Base-by-base conservation (phyloP, 176 grass and related monocot species). In the Alopecurus myosuroides region DNA sequence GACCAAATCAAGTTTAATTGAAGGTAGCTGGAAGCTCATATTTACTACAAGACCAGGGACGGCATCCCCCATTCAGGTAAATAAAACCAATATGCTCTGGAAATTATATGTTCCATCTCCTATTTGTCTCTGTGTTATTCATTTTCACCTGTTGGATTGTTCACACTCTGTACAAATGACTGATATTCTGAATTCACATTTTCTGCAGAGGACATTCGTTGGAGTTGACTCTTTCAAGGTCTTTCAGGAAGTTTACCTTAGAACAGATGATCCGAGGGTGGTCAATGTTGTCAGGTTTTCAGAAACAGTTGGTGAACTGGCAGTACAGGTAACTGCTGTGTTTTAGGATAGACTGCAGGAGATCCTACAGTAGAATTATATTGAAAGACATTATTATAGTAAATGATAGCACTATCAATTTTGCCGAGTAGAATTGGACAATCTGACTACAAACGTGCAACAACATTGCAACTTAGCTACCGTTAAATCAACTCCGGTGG, bases 21-120 rank as follows among this genome's bases (percentile, higher is more conserved):
- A 98, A 88, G 93, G 96, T 75, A 87, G 85, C 35, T 98, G 96
- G 96, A 93, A 92, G 85, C 91, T 98, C 42, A 89, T 98, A 42
- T 98, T 98, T 73, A 98, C 96, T 78, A 98, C 93, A 20, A 93
- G 96, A 91, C 96, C 96, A 85, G 96, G 93, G 62, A 95, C 96
- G 45, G 96, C 93, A 85, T 98, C 93, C 11, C 96, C 93, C 62
- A 98, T 98, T 87, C 96, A 98, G 88, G 96, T 98, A 62, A 78
- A 80, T 82, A 80, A 70, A 37, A 71, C 28, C n/a, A 45, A 31
- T 11, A 78, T 50, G 36, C 52, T 86, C 55, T 72, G 12, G n/a
- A 61, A 76, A 86, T 36, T 76, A 42, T 76, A 82, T 83, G 81
- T 73, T 78, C 55, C 30, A 79, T 64, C 17, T 77, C 70, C 17